These are phyloP conservation scores for Trametes cubensis DNA, from an alignment of 768 basidiomycete genomes.

Conservation along the genomic window DNA sequence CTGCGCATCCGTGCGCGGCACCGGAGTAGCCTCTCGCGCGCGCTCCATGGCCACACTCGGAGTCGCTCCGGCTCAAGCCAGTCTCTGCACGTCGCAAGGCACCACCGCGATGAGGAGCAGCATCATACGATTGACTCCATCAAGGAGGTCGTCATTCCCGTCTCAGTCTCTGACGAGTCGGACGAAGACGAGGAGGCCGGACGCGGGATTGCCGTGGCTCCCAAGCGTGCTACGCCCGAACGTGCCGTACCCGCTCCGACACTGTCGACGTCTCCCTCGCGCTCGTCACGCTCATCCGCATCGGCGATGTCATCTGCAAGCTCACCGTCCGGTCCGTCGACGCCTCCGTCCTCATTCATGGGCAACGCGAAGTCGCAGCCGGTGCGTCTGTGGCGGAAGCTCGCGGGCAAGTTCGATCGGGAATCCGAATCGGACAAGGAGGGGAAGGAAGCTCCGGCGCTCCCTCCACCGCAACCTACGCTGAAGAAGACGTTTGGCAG, in stretches of 20 bases:
- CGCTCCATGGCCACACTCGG: slow-evolving; percentile 2
- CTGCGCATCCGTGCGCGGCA: slow-evolving; percentile 25
- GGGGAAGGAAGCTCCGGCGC: not conserved
- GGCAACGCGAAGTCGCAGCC: slow-evolving; percentile 13
- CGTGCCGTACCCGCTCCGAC: slow-evolving; percentile 6
- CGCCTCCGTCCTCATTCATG: slow-evolving; percentile 13
- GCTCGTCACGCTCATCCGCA: slow-evolving; percentile 23
- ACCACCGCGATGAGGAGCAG: slow-evolving; percentile 23
- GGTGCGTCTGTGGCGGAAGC: slow-evolving; percentile 27
- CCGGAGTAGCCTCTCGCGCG: not conserved
- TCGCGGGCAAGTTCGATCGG: slow-evolving; percentile 23
- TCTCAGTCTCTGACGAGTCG: slow-evolving; percentile 4
- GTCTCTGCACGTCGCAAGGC: slow-evolving; percentile 17
- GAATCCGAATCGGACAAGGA: slow-evolving; percentile 18
- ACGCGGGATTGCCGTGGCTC: slow-evolving; percentile 7
- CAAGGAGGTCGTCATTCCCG: slow-evolving; percentile 25
- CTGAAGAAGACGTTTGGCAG: slow-evolving; percentile 22
- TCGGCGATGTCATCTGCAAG: slow-evolving; percentile 16
- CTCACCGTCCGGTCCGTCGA: slow-evolving; percentile 18
- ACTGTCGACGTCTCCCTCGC: slow-evolving; percentile 21
- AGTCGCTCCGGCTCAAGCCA: slow-evolving; percentile 21
- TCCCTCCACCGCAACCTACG: slow-evolving; percentile 2
- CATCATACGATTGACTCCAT: slow-evolving; percentile 20
- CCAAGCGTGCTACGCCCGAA: not conserved
- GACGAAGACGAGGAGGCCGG: slow-evolving; percentile 8